phyloP scores from a whole-genome alignment of 768 basidiomycete species.

The Amanita inopinata region DNA sequence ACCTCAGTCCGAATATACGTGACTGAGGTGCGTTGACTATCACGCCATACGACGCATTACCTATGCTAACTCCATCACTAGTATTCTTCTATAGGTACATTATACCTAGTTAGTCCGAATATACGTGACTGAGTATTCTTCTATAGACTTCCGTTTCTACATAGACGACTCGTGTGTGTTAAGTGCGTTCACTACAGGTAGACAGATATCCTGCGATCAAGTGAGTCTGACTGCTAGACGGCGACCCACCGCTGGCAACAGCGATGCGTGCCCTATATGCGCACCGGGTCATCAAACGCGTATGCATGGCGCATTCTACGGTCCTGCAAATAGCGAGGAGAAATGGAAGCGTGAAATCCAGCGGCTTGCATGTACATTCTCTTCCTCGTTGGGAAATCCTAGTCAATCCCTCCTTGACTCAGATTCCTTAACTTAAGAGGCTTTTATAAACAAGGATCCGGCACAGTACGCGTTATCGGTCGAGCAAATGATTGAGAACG shows the following conservation, averaged over 20 bases:
- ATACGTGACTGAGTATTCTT: no score
- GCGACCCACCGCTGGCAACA: slow-evolving; percentile 23
- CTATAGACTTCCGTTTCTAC: no score
- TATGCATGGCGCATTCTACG: slow-evolving; percentile 82
- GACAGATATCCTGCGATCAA: no score
- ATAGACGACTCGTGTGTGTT: no score
- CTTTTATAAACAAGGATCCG: slow-evolving; percentile 52
- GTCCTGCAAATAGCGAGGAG: slow-evolving; percentile 72
- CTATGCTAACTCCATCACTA: no score
- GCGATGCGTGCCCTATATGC: slow-evolving; percentile 86
- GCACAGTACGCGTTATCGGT: slow-evolving; percentile 63
- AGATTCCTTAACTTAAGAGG: slow-evolving; percentile 31
- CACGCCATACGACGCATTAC: no score
- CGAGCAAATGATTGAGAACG: slow-evolving; percentile 90
- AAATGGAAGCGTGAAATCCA: slow-evolving; percentile 53
- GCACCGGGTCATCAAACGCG: slow-evolving; percentile 82
- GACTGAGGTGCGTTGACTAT: no score
- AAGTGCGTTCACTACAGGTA: no score
- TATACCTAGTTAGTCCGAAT: no score
- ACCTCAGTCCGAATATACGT: no score
- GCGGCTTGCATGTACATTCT: slow-evolving; percentile 26
- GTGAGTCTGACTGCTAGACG: no score
- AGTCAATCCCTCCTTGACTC: neutral
- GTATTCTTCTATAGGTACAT: no score
- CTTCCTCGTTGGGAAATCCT: neutral